Base-by-base conservation (phyloP, 495 filamentous ascomycete genomes). In the Hypomontagnella submonticulosa region DNA sequence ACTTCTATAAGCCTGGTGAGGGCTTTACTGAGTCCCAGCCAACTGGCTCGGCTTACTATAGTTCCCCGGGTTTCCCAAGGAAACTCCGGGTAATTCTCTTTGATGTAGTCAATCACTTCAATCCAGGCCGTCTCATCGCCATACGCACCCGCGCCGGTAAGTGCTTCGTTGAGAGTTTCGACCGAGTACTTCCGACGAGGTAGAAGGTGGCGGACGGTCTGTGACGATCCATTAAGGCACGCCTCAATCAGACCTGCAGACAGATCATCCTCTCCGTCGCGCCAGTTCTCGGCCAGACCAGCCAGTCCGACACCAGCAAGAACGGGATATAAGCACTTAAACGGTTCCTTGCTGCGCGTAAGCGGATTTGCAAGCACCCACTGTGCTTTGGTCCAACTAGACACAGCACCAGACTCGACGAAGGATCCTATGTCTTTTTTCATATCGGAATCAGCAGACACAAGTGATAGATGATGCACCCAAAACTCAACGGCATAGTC, bases 351-450 rank as follows among this genome's bases (percentile, higher is more conserved):
- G n/a, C 42, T 58, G n/a, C 55, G 34, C 11, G 55, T 48, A 7
- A 58, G 20, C 16, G 55, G 55, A 13, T 58, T 58, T 36, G 55
- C 20, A 23, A 58, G 55, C 4, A 41, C 55, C 55, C 55, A 58
- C 20, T 47, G 23, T 5, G 42, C 55, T 47, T 23, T 47, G 15
- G 55, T 20, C 55, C 40, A 58, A 18, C n/a, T 37, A 12, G 55
- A 12, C 27, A 58, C 20, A 7, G 43, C 55, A 13, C 18, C 42
- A 4, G 42, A 46, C 42, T 46, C 23, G 12, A 20, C 18, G 12
- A 46, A 46, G 3, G 42, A 46, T 46, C 3, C 18, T 23, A 46
- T 16, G 10, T 20, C 42, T 10, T 46, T 18, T 8, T 7, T 10
- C 10, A 8, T 6, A n/a, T 46, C 16, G 11, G 9, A 23, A 11